Evolutionary conservation across 371 early-diverging fungal species (phyloP).

Genomic region (Actinomucor elegans): DNA sequence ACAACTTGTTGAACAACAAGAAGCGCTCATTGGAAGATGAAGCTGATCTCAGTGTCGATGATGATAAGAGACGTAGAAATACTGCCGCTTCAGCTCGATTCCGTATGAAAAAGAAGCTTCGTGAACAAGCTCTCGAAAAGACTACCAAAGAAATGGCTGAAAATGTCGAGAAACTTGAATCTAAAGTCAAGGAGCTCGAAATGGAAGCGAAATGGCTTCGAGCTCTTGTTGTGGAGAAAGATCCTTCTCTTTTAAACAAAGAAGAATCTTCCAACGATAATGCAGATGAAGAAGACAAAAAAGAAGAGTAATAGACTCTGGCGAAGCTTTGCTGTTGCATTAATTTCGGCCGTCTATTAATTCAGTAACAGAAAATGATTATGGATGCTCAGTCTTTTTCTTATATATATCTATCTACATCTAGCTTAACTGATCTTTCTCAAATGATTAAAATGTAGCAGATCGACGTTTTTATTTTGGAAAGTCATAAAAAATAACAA

Average conservation of each 20-base stretch:
- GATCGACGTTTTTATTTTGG: too few species aligned
- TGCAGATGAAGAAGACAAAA: neutral
- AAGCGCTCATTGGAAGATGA: slow-evolving; percentile 3
- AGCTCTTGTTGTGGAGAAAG: slow-evolving; percentile 77
- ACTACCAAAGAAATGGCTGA: slow-evolving; percentile 77
- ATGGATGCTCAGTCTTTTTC: too few species aligned
- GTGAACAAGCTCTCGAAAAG: slow-evolving; percentile 79
- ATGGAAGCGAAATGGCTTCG: slow-evolving; percentile 89
- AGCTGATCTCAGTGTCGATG: slow-evolving; percentile 38
- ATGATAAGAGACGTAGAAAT: slow-evolving; percentile 88
- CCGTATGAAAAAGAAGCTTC: slow-evolving; percentile 83
- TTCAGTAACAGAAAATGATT: too few species aligned
- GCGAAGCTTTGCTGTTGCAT: too few species aligned
- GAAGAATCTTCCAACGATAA: neutral
- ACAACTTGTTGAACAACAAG: slow-evolving; percentile 1
- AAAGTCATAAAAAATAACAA: too few species aligned
- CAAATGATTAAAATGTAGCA: too few species aligned
- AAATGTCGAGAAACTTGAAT: slow-evolving; percentile 70
- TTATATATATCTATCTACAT: too few species aligned
- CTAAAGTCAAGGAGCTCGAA: slow-evolving; percentile 72
- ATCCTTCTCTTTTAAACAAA: slow-evolving; percentile 23
- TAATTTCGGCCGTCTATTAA: too few species aligned
- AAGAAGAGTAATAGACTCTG: too few species aligned
- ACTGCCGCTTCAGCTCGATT: slow-evolving; percentile 94
- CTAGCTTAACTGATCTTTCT: too few species aligned